phyloP scores from a whole-genome alignment of 106 monocot genomes.

The Allium sativum region DNA sequence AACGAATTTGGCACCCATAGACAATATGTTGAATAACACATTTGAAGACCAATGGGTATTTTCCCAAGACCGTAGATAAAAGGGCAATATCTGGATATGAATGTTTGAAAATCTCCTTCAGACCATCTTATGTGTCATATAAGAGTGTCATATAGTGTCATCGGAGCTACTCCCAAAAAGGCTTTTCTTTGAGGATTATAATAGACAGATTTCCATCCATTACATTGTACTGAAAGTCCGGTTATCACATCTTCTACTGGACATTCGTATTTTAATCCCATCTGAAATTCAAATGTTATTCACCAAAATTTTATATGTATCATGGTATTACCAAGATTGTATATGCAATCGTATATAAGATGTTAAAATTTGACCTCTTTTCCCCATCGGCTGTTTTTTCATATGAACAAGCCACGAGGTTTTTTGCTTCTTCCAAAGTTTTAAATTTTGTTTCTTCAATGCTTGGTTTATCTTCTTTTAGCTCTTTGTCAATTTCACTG shows the following conservation, averaged over 20 bases:
- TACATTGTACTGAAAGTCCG: conserved; percentile 48
- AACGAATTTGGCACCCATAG: conserved; percentile 42
- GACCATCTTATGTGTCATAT: conserved; percentile 58
- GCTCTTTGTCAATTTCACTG: conserved; percentile 16
- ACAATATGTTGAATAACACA: conserved; percentile 34
- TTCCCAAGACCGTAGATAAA: conserved; percentile 38
- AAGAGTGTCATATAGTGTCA: conserved; percentile 29
- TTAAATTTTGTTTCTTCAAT: too few relatives aligned
- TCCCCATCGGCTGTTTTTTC: conserved; percentile 33
- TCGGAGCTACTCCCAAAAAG: conserved; percentile 48
- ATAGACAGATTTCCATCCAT: conserved; percentile 51
- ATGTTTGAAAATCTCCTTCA: conserved; percentile 43
- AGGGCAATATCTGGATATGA: conserved; percentile 44
- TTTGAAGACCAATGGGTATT: conserved; percentile 33
- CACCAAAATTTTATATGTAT: too few relatives aligned
- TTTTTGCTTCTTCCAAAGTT: too few relatives aligned
- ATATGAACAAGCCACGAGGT: conserved; percentile 24
- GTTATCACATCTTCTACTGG: conserved; percentile 59
- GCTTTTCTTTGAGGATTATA: conserved; percentile 31
- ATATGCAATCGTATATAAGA: too few relatives aligned
- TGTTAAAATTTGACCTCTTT: too few relatives aligned
- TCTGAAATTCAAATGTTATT: too few relatives aligned
- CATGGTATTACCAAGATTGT: too few relatives aligned
- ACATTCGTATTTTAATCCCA: conserved; percentile 56
- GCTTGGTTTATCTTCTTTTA: neutral